A percentile compares a stretch with the other conserved stretches of the same genome.
Conservation (phyloP, 768 basidiomycete species). For the Crepidotus variabilis region DNA sequence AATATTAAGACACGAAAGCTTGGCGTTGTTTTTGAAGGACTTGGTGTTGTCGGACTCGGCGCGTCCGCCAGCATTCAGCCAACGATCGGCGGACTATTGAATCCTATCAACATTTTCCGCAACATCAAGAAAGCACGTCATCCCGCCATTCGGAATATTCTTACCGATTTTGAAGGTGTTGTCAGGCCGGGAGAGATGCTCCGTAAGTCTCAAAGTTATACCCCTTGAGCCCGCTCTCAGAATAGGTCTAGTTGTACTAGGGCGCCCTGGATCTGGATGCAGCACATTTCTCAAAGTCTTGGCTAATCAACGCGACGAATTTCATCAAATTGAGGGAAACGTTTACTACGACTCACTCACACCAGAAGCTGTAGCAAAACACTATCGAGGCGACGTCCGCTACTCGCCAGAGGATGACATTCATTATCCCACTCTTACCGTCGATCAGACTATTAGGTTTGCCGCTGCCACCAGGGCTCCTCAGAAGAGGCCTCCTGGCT, state of each 20-base stretch:
- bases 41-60: constrained; percentile 59
- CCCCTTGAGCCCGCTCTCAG: neutral
- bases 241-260: constrained; percentile 62
- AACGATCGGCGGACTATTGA: constrained; percentile 62
- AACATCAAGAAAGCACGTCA: constrained; percentile 46
- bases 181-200: constrained; percentile 75
- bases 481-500: constrained; percentile 37
- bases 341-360: constrained; percentile 76
- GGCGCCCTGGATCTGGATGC: constrained; percentile 83
- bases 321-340: constrained; percentile 61
- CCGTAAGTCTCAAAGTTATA: constrained; percentile 39
- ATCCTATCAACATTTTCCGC: constrained; percentile 42
- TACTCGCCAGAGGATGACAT: constrained; percentile 85
- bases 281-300: constrained; percentile 80
- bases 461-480: constrained; percentile 70
- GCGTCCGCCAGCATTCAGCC: constrained; percentile 49
- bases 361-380: constrained; percentile 55
- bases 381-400: constrained; percentile 75
- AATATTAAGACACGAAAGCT: constrained; percentile 52
- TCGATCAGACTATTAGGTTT: constrained; percentile 70
- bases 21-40: constrained; percentile 56
- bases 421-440: constrained; percentile 82
- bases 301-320: constrained; percentile 72
- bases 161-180: constrained; percentile 60
- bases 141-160: constrained; percentile 60